Conservation (phyloP, 805 yeast genomes). For the Candida rishiriensis region DNA sequence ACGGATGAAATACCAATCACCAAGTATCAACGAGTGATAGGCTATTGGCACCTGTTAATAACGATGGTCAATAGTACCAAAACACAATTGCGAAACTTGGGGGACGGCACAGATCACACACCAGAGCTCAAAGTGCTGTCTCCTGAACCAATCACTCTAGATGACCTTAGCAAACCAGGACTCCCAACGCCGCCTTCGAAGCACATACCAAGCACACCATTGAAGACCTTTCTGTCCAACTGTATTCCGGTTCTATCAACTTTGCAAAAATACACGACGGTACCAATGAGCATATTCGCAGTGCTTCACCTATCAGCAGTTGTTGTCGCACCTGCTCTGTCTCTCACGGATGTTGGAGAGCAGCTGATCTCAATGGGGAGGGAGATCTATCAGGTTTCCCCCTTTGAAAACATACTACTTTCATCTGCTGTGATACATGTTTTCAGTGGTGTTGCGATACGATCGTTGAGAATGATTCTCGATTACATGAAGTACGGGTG, state of each 20-base stretch:
- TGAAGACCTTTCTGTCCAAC: slow-evolving; percentile 2
- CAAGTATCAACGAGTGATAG: too few species aligned
- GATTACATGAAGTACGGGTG: slow-evolving; percentile 24
- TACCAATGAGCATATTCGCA: slow-evolving; percentile 51
- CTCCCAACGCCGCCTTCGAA: slow-evolving; percentile 14
- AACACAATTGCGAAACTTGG: too few species aligned
- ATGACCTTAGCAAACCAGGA: slow-evolving; percentile 11
- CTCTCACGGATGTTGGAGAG: slow-evolving; percentile 41
- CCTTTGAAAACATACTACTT: slow-evolving; percentile 45
- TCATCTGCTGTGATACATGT: slow-evolving; percentile 49
- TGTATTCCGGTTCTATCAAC: slow-evolving; percentile 16
- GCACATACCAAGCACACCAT: neutral
- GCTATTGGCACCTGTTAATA: too few species aligned
- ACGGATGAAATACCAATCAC: too few species aligned
- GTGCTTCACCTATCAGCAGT: slow-evolving; percentile 56
- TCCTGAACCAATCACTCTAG: slow-evolving; percentile 19
- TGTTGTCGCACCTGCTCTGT: slow-evolving; percentile 45
- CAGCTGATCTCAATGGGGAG: slow-evolving; percentile 58
- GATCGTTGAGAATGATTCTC: slow-evolving; percentile 34
- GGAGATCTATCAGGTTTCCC: slow-evolving; percentile 52
- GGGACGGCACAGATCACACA: too few species aligned
- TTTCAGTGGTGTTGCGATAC: slow-evolving; percentile 43
- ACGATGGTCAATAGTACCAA: too few species aligned
- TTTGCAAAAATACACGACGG: slow-evolving; percentile 58
- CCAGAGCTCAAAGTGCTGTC: slow-evolving; percentile 7